Conservation (phyloP, 2,329 filamentous ascomycete genomes). For the Onygena corvina region DNA sequence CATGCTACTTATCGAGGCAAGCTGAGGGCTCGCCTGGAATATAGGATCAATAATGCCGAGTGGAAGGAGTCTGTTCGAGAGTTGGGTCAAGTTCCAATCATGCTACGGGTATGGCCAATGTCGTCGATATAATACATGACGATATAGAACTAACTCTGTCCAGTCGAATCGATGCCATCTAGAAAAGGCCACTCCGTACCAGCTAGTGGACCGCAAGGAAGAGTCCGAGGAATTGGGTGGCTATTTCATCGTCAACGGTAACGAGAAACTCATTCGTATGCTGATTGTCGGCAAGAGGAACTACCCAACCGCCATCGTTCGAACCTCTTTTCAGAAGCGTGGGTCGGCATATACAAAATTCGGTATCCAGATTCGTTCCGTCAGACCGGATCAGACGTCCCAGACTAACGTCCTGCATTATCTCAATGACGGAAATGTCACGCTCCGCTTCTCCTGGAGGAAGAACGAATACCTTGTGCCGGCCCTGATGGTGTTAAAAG, state of each 20-base stretch:
- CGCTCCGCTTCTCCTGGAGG: conserved; percentile 93
- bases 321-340: conserved; percentile 78
- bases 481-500: conserved; percentile 93
- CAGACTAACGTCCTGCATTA: conserved; percentile 97
- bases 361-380: conserved; percentile 82
- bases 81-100: conserved; percentile 78
- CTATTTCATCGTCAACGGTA: conserved; percentile 96
- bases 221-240: conserved; percentile 93
- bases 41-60: conserved; percentile 74
- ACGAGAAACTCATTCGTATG: conserved; percentile 91
- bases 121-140: neutral
- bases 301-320: conserved; percentile 86
- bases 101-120: conserved; percentile 61
- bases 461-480: conserved; percentile 96
- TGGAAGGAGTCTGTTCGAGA: conserved; percentile 73
- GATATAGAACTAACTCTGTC: conserved; percentile 5
- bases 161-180: conserved; percentile 86
- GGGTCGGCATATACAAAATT: conserved; percentile 78
- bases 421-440: conserved; percentile 87
- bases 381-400: conserved; percentile 93
- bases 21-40: conserved; percentile 72
- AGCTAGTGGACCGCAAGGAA: conserved; percentile 77
- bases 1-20: conserved; percentile 85
- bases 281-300: conserved; percentile 83
- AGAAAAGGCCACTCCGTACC: conserved; percentile 67